Base-by-base conservation (phyloP, 2,329 filamentous ascomycete genomes). In the Exophiala calicioides region DNA sequence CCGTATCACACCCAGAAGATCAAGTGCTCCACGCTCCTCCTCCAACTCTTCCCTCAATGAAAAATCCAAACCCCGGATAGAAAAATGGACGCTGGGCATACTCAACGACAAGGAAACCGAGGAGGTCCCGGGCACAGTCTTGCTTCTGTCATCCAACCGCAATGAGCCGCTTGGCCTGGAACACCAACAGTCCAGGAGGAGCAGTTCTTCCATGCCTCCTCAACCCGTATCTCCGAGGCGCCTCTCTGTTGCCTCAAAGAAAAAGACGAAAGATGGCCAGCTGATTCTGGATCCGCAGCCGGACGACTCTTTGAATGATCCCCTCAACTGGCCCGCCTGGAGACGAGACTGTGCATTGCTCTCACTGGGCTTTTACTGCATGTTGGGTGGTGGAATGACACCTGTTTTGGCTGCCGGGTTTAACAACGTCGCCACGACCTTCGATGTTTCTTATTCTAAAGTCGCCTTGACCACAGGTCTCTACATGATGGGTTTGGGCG, bases 271-370 rank as follows among this genome's bases (percentile, higher is more conserved):
- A 26, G 86, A 95, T 64, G 90, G 90, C 12, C 79, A 81, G 52
- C 89, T 96, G 59, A 89, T 97, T 44, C 73, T 97, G 10, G 86
- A 94, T 0, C 91, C 91, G 0, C 91, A 97, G 64, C 91, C 91
- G 0, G 90, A 96, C 50, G 90, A 96, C 40, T 90, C 88, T 0
- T 74, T 78, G 40, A 96, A 97, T 56, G 91, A 97, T 60, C 91
- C 91, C 1, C 71, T 97, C 46, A 97, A 97, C 65, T 97, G 91
- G 91, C 83, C 87, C 0, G 71, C 77, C 5, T 88, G 88, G 83
- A 80, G 88, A 30, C 78, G 91, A 65, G 89, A 97, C 65, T 67
- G 77, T 18, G 88, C 91, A 0, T 69, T 97, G 52, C 60, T 95
- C 0, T 91, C 86, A 0, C 74, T 97, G 3, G 91, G 91, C 1